Percentiles rank a stretch among this genome's conserved stretches.
Evolutionary conservation across 805 yeast species (phyloP).

Genomic region (Candida schatavii): DNA sequence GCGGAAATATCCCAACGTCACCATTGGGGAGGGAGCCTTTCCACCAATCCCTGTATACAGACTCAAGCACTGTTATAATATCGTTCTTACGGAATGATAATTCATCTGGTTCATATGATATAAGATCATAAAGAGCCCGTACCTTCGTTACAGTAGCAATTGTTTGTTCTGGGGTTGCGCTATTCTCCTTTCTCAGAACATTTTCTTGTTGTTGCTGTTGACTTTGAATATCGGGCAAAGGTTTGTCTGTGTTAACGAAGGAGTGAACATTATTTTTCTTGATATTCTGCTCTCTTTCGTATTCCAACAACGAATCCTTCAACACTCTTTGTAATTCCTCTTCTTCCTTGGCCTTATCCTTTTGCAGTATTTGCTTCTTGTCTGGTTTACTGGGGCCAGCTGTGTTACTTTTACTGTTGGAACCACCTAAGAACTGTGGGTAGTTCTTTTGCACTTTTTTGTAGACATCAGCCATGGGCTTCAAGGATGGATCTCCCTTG

Average conservation of each 20-base stretch:
- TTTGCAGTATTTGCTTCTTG: constrained; percentile 45
- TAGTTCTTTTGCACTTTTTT: constrained; percentile 41
- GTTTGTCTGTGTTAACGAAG: constrained; percentile 24
- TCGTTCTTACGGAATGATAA: constrained; percentile 86
- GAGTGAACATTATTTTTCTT: constrained; percentile 15
- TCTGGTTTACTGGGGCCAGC: constrained; percentile 57
- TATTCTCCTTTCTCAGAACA: constrained; percentile 8
- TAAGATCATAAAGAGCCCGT: constrained; percentile 79
- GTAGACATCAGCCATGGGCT: constrained; percentile 63
- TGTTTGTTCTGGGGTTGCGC: constrained; percentile 20
- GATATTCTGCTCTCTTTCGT: constrained; percentile 37
- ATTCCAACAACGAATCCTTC: constrained; percentile 68
- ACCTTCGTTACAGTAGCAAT: constrained; percentile 60
- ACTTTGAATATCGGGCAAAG: constrained; percentile 29
- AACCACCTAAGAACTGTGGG: constrained; percentile 27
- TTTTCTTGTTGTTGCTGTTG: constrained; percentile 13
- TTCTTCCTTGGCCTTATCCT: constrained; percentile 62
- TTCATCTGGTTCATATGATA: constrained; percentile 80
- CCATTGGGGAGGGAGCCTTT: constrained; percentile 78
- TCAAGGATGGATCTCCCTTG: constrained; percentile 70
- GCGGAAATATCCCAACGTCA: constrained; percentile 82
- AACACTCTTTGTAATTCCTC: constrained; percentile 76
- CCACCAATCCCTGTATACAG: constrained; percentile 95
- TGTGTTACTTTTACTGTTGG: constrained; percentile 12
- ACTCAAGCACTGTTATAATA: constrained; percentile 79